These are phyloP conservation scores for Pisolithus microcarpus DNA, from an alignment of 768 basidiomycete species.

Conservation along the genomic window DNA sequence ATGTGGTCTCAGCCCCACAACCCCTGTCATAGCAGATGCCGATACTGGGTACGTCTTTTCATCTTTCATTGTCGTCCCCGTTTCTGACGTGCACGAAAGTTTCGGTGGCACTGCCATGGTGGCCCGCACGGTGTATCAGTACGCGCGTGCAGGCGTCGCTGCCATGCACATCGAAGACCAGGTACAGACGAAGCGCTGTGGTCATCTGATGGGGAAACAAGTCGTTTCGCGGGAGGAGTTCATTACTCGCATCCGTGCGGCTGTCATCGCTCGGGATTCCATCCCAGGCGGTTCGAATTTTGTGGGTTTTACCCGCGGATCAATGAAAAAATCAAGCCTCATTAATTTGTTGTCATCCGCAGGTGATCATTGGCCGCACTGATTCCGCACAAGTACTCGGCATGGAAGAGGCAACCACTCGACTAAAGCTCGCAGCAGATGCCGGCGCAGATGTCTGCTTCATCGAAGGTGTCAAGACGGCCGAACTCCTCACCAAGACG, in stretches of 20 bases:
- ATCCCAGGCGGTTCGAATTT: conserved; percentile 73
- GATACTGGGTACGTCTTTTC: conserved; percentile 54
- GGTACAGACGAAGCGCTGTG: conserved; percentile 74
- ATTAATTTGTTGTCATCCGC: background rate
- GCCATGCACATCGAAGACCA: conserved; percentile 78
- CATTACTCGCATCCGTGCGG: conserved; percentile 66
- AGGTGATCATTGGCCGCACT: conserved; percentile 71
- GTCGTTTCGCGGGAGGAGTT: conserved; percentile 76
- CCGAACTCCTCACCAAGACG: conserved; percentile 55
- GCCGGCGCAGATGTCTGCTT: conserved; percentile 77
- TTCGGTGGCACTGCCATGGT: conserved; percentile 74
- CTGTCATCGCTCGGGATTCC: conserved; percentile 67
- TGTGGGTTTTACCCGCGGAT: conserved; percentile 29
- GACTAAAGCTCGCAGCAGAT: conserved; percentile 63
- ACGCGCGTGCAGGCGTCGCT: conserved; percentile 62
- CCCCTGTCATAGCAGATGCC: conserved; percentile 73
- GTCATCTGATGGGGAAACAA: conserved; percentile 75
- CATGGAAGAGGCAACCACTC: conserved; percentile 66
- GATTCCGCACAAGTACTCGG: conserved; percentile 74
- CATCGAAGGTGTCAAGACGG: conserved; percentile 70
- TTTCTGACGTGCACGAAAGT: conserved; percentile 22
- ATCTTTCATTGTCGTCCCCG: background rate
- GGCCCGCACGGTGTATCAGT: conserved; percentile 68
- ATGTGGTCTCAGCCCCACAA: conserved; percentile 52
- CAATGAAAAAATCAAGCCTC: background rate